These are phyloP conservation scores for Picea sitchensis DNA, from an alignment of 75 land plant species.

Conservation along the genomic window DNA sequence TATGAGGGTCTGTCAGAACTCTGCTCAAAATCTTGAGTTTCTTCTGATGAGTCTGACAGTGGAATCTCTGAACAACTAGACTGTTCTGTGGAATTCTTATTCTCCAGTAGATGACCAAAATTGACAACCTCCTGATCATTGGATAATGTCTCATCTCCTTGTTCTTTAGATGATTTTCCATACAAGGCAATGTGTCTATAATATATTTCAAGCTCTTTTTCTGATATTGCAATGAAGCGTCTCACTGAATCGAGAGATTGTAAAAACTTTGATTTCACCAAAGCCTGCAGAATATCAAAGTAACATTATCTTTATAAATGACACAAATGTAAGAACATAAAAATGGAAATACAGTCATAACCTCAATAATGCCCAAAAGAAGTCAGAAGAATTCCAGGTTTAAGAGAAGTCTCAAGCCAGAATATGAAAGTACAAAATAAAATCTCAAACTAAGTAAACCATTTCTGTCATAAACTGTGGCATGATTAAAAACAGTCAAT, in stretches of 20 bases:
- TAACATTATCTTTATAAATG: background rate
- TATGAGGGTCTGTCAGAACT: too few species aligned
- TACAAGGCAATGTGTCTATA: slow-evolving; percentile 43
- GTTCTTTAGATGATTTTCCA: slow-evolving; percentile 22
- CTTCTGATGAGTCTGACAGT: too few species aligned
- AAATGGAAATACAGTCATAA: background rate
- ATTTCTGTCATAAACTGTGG: background rate
- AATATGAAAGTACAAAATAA: slow-evolving; percentile 7
- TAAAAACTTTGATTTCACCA: slow-evolving; percentile 51
- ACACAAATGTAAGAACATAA: background rate
- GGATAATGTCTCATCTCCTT: too few species aligned
- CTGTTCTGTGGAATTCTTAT: too few species aligned
- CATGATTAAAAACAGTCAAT: too few species aligned
- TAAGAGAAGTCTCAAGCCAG: background rate
- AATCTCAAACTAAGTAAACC: background rate
- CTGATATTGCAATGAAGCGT: slow-evolving; percentile 49
- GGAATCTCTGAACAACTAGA: too few species aligned
- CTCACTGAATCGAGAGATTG: slow-evolving; percentile 62
- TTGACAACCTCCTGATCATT: too few species aligned
- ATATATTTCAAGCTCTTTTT: slow-evolving; percentile 59
- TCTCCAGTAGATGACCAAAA: too few species aligned
- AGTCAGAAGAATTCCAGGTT: background rate
- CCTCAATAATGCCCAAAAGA: background rate
- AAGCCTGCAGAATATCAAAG: slow-evolving; percentile 39
- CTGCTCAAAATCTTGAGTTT: too few species aligned